Base-by-base conservation (phyloP, 2,329 filamentous ascomycete genomes). In the Pezicula radicicola region DNA sequence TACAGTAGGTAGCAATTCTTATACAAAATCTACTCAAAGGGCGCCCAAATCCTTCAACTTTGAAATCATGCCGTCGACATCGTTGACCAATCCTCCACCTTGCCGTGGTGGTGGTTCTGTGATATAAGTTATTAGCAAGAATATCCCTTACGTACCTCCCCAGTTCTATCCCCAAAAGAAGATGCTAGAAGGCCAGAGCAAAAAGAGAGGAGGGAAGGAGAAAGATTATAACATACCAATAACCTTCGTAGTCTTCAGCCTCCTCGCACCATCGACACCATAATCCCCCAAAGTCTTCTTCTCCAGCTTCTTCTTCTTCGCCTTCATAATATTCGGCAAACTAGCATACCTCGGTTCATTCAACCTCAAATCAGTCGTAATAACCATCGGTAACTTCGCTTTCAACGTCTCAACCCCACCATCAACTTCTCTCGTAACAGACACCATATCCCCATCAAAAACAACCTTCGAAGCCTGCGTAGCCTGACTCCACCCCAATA, bases 261-360 rank as follows among this genome's bases (percentile, higher is more conserved):
- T 80, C 72, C 80, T 85, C 70, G 81, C 79, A 48, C 81, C 82
- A 63, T 91, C 85, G 41, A 96, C 73, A 2, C 89, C 90, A 70
- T 89, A 88, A 68, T 99, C 94, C 52, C 77, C 80, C 69, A 97
- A 70, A 60, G 81, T 90, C 80, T 91, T 88, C 87, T 97, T 97
- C 66, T 94, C 91, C 63, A 99, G 68, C 67, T 89, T 89, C 88
- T 99, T 99, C 89, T 97, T 99, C 88, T 99, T 99, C 49, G 94
- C 94, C 87, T 97, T 99, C 94, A 99, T 99, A 60, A 99, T 97
- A 70, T 97, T 97, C 47, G 92, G 93, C 81, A 99, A 72, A 72
- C 85, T 96, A 19, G 93, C 94, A 71, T 96, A 99, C 59, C 94
- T 79, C 54, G 94, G 94, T 81, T 95, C 91, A 68, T 99, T 99